A percentile compares a stretch with the other conserved stretches of the same genome.
phyloP scores from a whole-genome alignment of 768 basidiomycete species.

The Hirschioporus abietinus region DNA sequence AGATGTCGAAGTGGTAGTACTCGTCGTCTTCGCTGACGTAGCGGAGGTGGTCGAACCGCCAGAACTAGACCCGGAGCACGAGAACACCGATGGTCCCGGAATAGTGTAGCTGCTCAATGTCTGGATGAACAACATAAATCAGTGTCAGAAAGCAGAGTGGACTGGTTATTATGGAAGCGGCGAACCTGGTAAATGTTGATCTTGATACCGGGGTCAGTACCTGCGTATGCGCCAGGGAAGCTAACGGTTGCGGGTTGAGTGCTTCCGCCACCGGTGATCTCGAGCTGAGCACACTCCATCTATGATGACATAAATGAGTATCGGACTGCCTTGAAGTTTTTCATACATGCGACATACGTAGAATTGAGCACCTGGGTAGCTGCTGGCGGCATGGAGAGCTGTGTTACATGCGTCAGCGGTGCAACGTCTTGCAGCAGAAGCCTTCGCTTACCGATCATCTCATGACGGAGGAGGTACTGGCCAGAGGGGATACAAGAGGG shows the following conservation, averaged over 20 bases:
- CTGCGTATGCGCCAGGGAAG: conserved; percentile 20
- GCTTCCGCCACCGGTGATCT: conserved; percentile 30
- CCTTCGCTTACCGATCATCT: conserved; percentile 39
- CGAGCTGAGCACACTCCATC: conserved; percentile 35
- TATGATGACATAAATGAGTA: conserved; percentile 1
- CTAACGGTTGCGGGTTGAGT: conserved; percentile 14
- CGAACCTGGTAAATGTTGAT: conserved; percentile 26
- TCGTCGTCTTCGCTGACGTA: not conserved
- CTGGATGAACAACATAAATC: not conserved
- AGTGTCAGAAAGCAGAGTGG: not conserved
- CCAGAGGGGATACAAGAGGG: conserved; percentile 42
- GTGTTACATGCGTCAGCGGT: not conserved
- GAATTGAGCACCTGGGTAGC: conserved; percentile 55
- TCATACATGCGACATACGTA: conserved; percentile 33
- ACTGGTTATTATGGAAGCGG: not conserved
- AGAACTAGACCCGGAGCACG: conserved; percentile 16
- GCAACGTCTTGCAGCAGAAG: not conserved
- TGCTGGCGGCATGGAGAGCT: conserved; percentile 38
- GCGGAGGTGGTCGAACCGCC: conserved; percentile 4
- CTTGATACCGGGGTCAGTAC: conserved; percentile 29
- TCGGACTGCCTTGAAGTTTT: not conserved
- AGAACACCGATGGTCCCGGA: conserved; percentile 22
- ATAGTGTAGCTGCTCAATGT: conserved; percentile 8
- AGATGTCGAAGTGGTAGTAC: conserved; percentile 2
- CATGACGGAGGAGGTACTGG: conserved; percentile 44